Percentiles rank a stretch among this genome's conserved stretches.
Evolutionary conservation across 768 basidiomycete species (phyloP).

Genomic region (Boletus reticulatus): DNA sequence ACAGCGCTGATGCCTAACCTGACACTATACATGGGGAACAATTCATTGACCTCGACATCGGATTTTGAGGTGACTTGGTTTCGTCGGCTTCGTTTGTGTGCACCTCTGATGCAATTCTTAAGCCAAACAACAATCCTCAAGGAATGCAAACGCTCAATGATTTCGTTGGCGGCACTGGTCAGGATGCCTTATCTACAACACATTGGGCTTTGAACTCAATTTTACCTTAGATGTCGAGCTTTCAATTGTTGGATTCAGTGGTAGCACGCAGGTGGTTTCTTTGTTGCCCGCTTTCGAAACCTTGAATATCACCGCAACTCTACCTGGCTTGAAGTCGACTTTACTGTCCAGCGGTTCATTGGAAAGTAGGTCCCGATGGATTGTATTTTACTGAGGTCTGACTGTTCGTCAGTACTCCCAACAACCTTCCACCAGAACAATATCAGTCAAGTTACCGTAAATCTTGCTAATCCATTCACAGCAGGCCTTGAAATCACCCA

Average conservation of each 20-base stretch:
- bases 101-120: constrained; percentile 5
- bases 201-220: background rate
- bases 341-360: constrained; percentile 57
- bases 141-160: constrained; percentile 64
- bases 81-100: background rate
- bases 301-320: constrained; percentile 50
- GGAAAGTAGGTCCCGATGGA: constrained; percentile 36
- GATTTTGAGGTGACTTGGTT: constrained; percentile 42
- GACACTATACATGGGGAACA: constrained; percentile 57
- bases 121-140: constrained; percentile 61
- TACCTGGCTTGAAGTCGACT: constrained; percentile 60
- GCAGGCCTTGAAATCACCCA: constrained; percentile 54
- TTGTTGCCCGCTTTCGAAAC: constrained; percentile 60
- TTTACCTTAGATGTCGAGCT: constrained; percentile 48
- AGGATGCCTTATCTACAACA: background rate
- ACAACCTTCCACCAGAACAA: constrained; percentile 64
- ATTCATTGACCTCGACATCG: constrained; percentile 49
- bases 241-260: constrained; percentile 54
- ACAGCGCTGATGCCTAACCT: constrained; percentile 61
- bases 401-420: constrained; percentile 45
- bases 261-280: constrained; percentile 59
- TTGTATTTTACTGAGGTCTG: background rate
- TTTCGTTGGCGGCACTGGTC: constrained; percentile 62
- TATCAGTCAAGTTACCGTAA: constrained; percentile 61
- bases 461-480: constrained; percentile 67